Conservation (phyloP, 805 yeast genomes). For the Saturnispora diversa region DNA sequence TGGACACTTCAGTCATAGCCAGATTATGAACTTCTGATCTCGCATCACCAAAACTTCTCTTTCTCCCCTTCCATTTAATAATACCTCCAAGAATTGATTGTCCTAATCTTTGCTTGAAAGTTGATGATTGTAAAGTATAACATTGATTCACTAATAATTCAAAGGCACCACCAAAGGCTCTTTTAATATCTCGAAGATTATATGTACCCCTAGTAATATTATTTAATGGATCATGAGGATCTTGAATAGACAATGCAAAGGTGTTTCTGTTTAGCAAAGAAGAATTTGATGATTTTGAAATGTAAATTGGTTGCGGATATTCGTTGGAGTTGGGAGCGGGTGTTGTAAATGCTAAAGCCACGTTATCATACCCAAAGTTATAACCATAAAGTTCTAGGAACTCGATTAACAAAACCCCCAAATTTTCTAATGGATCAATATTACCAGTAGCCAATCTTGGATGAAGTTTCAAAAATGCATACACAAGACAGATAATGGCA, state of each 20-base stretch:
- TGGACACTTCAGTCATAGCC: constrained; percentile 32
- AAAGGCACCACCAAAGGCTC: constrained; percentile 84
- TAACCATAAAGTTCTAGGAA: constrained; percentile 89
- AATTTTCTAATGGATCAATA: constrained; percentile 60
- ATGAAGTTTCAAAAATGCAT: constrained; percentile 69
- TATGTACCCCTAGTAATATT: constrained; percentile 82
- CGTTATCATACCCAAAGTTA: constrained; percentile 75
- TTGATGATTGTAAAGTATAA: constrained; percentile 57
- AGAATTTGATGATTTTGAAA: constrained; percentile 41
- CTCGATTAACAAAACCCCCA: constrained; percentile 82
- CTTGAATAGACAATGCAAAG: constrained; percentile 71
- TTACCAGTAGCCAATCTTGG: constrained; percentile 64
- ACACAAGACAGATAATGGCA: constrained; percentile 80
- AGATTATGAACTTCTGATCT: constrained; percentile 53
- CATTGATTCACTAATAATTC: constrained; percentile 69
- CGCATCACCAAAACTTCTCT: constrained; percentile 72
- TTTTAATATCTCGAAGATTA: constrained; percentile 68
- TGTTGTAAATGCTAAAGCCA: constrained; percentile 51
- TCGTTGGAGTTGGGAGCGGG: constrained; percentile 35
- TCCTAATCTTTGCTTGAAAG: constrained; percentile 60
- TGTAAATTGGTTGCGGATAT: constrained; percentile 40
- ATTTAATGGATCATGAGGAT: constrained; percentile 78
- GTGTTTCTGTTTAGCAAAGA: constrained; percentile 40
- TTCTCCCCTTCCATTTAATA: constrained; percentile 64
- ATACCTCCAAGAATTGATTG: constrained; percentile 74